Base-by-base conservation (phyloP, 495 filamentous ascomycete species). In the Friedmanniomyces simplex region DNA sequence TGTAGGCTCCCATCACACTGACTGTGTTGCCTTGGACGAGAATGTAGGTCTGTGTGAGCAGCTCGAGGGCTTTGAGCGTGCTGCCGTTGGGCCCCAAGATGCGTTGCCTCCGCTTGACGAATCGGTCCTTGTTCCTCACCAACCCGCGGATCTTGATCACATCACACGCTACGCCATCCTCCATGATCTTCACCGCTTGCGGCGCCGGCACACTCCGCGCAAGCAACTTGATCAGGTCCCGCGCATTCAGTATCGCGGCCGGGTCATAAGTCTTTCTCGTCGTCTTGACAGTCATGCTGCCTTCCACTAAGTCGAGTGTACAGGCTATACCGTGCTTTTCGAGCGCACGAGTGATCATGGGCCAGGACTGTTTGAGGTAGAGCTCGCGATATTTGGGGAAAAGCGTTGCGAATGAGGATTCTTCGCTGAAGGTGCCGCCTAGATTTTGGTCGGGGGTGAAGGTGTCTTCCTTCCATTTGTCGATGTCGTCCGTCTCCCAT, bases 341-440 rank as follows among this genome's bases (percentile, higher is more conserved):
- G 59, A 96, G 80, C 0, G 85, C 72, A 55, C 84, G 83, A 24
- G 90, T 97, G 41, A 87, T 74, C 50, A 79, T 67, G 1, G 93
- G 89, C 93, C 93, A 99, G 65, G 89, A 86, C 72, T 93, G 85
- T 60, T 85, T 86, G 57, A 97, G 78, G 66, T 97, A 97, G 37
- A 85, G 77, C 77, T 99, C 93, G 58, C 94, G 88, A 73, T 99
- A 99, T 73, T 96, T 96, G 46, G 93, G 93, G 72, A 99, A 98
- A 1, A 97, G 82, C 3, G 85, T 89, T 64, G 83, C 82, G 68
- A 96, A 96, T 10, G 86, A 86, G 1, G 86, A 95, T 74, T 99
- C 93, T 72, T 97, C 91, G 41, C 82, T 79, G 74, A 99, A 95
- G 36, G 85, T 83, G 53, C 94, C 93, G 41, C 79, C 85, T 45